A percentile compares a stretch with the other conserved stretches of the same genome.
Conservation (phyloP, 352 stramenopile species). For the Blastocystis sp. region DNA sequence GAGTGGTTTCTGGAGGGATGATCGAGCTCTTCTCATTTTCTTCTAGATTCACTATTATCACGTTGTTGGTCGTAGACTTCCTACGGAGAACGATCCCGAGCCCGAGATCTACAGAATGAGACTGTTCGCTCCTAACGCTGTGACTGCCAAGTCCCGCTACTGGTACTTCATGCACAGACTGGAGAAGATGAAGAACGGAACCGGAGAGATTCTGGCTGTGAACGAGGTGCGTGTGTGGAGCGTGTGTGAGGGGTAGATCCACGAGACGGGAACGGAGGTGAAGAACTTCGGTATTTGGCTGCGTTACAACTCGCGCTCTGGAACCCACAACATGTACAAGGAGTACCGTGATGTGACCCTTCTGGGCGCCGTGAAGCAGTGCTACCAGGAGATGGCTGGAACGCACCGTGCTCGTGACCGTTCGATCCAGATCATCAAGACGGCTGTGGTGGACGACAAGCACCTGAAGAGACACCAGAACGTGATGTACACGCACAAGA, state of each 20-base stretch:
- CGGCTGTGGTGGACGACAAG: constrained; percentile 21
- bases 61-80: constrained; percentile 93
- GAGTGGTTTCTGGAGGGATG: background rate
- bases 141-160: constrained; percentile 97
- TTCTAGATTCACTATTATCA: constrained; percentile 90
- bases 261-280: constrained; percentile 93
- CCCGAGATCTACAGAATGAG: constrained; percentile 96
- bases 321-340: constrained; percentile 99
- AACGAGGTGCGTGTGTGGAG: constrained; percentile 78
- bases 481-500: constrained; percentile 41
- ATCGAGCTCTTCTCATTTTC: background rate
- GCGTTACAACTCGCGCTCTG: constrained; percentile 95
- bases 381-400: constrained; percentile 77
- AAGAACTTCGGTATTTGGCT: constrained; percentile 99
- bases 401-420: constrained; percentile 51
- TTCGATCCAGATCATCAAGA: constrained; percentile 57
- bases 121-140: constrained; percentile 84
- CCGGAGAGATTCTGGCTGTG: constrained; percentile 95
- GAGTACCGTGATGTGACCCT: constrained; percentile 96
- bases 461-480: constrained; percentile 48
- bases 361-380: constrained; percentile 89
- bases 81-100: constrained; percentile 90
- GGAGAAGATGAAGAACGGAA: constrained; percentile 99
- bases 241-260: constrained; percentile 66
- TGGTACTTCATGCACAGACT: constrained; percentile 99